These are phyloP conservation scores for Antrodiella citrinella DNA, from an alignment of 768 basidiomycete genomes.

Conservation along the genomic window DNA sequence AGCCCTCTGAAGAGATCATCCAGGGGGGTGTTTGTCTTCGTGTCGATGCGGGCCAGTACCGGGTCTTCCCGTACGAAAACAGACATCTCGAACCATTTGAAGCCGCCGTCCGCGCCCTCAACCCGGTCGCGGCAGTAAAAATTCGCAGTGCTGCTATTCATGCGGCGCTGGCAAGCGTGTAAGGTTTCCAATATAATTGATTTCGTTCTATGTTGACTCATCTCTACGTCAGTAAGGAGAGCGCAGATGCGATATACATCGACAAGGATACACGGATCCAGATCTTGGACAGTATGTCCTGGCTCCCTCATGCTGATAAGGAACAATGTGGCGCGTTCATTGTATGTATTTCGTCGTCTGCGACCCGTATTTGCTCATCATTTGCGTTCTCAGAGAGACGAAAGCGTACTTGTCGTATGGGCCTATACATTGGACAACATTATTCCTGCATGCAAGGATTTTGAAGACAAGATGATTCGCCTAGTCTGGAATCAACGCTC, in stretches of 20 bases:
- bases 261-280: slow-evolving; percentile 82
- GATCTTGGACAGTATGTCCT: slow-evolving; percentile 62
- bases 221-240: slow-evolving; percentile 37
- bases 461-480: slow-evolving; percentile 72
- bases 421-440: slow-evolving; percentile 75
- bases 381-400: slow-evolving; percentile 51
- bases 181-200: slow-evolving; percentile 21
- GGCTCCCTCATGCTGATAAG: slow-evolving; percentile 74
- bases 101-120: slow-evolving; percentile 63
- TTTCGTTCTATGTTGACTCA: slow-evolving; percentile 1
- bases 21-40: slow-evolving; percentile 73
- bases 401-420: slow-evolving; percentile 80
- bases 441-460: slow-evolving; percentile 62
- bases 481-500: slow-evolving; percentile 61
- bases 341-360: slow-evolving; percentile 31
- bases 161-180: slow-evolving; percentile 67
- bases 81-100: slow-evolving; percentile 73
- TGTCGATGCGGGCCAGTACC: slow-evolving; percentile 58
- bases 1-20: slow-evolving; percentile 74
- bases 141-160: slow-evolving; percentile 73
- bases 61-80: slow-evolving; percentile 84
- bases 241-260: slow-evolving; percentile 56
- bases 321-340: slow-evolving; percentile 89
- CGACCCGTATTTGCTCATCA: not conserved
- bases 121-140: slow-evolving; percentile 82